Conservation (phyloP, 495 filamentous ascomycete species). For the Durotheca rogersii region DNA sequence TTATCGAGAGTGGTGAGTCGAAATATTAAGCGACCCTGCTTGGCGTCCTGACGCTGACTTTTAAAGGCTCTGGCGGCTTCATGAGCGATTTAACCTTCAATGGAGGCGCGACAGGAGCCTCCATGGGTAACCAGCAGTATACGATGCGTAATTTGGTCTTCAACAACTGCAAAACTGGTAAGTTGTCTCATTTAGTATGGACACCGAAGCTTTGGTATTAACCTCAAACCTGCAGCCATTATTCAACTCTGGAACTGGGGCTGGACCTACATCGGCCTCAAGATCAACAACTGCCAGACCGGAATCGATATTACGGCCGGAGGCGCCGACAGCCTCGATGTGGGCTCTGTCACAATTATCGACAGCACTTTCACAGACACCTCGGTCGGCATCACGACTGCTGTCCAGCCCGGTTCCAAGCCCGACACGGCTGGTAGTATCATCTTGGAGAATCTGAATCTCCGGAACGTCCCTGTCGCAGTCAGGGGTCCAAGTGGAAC, state of each 20-base stretch:
- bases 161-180: constrained; percentile 56
- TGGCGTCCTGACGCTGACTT: constrained; percentile 2
- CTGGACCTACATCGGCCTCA: constrained; percentile 58
- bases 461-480: constrained; percentile 61
- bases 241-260: constrained; percentile 57
- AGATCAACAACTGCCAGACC: constrained; percentile 61
- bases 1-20: constrained; percentile 64
- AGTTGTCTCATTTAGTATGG: constrained; percentile 53
- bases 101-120: constrained; percentile 66
- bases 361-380: constrained; percentile 76
- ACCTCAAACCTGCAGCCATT: constrained; percentile 49
- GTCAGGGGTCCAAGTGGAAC: constrained; percentile 56
- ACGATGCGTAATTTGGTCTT: constrained; percentile 75
- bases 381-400: constrained; percentile 66
- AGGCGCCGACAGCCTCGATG: constrained; percentile 45
- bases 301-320: constrained; percentile 63
- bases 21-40: not conserved
- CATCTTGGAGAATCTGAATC: constrained; percentile 65
- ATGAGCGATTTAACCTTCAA: constrained; percentile 65
- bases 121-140: constrained; percentile 78
- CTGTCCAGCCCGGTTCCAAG: constrained; percentile 52
- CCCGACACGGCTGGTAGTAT: constrained; percentile 54
- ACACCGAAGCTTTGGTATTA: constrained; percentile 43
- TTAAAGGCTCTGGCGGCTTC: constrained; percentile 68
- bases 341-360: constrained; percentile 61